Conservation (phyloP, 192 early-diverging fungal species). For the Coemansia erecta region DNA sequence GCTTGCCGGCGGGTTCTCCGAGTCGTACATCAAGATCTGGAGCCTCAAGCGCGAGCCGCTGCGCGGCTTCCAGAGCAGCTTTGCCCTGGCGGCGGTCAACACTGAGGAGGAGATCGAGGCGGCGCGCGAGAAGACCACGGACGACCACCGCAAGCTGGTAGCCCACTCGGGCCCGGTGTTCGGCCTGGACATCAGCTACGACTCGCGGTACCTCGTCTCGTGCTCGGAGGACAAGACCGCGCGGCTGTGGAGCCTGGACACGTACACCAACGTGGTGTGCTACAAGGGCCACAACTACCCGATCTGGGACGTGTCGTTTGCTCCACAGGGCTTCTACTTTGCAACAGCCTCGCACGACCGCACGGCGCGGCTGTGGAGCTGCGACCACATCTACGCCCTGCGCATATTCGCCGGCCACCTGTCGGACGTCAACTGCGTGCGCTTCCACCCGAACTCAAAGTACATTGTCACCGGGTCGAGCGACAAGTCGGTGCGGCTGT, state of each 20-base stretch:
- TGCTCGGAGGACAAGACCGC: slow-evolving; percentile 91
- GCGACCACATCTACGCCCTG: slow-evolving; percentile 93
- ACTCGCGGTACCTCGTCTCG: slow-evolving; percentile 82
- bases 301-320: slow-evolving; percentile 94
- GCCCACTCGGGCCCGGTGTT: slow-evolving; percentile 93
- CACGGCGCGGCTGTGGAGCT: slow-evolving; percentile 94
- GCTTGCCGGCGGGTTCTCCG: slow-evolving; percentile 88
- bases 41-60: slow-evolving; percentile 77
- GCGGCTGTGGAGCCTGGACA: slow-evolving; percentile 94
- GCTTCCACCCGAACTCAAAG: slow-evolving; percentile 96
- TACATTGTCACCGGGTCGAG: slow-evolving; percentile 91
- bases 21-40: slow-evolving; percentile 94
- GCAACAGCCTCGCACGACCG: slow-evolving; percentile 93
- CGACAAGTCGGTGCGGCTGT: slow-evolving; percentile 85
- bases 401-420: slow-evolving; percentile 97
- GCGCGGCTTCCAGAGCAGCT: slow-evolving; percentile 60
- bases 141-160: slow-evolving; percentile 64
- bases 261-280: slow-evolving; percentile 85
- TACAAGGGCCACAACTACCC: slow-evolving; percentile 98
- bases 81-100: slow-evolving; percentile 55
- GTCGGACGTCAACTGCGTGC: slow-evolving; percentile 92
- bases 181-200: slow-evolving; percentile 81
- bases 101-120: slow-evolving; percentile 59
- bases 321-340: slow-evolving; percentile 92
- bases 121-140: slow-evolving; percentile 59